Base-by-base conservation (phyloP, 163 green algal genomes). In the Coccomyxa subellipsoidea region DNA sequence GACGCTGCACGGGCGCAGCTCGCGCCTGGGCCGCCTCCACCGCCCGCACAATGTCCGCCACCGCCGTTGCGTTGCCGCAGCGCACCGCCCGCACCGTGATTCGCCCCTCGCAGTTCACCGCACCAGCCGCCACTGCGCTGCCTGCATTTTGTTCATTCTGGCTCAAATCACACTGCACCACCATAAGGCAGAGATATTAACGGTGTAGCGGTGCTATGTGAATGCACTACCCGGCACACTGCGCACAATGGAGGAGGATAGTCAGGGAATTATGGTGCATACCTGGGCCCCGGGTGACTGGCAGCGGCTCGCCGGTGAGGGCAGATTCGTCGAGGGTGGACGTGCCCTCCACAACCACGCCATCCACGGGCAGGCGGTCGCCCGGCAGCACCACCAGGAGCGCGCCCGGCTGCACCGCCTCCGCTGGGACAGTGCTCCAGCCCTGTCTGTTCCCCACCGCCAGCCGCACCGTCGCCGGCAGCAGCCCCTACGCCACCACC, bases 51-150 rank as follows among this genome's bases (percentile, higher is more conserved):
- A 97, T 92, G 79, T 94, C 91, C 5, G 88, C 92, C 66, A 97
- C 82, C 69, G 89, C 84, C 0, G 93, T 93, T 40, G 93, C 90
- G 31, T 82, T 86, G 31, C 93, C 93, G 25, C 80, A 80, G 32
- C 82, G 80, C 38, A 82, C 76, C 18, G 88, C 90, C 84, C 76
- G 77, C 54, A 99, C 93, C 2, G 82, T 86, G 53, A 98, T 80
- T 18, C 87, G 81, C 40, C 96, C 96, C 80, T 98, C 92, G 80
- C 90, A 97, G 88, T 98, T 99, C 36, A 98, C 86, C 0, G 95
- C 98, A 53, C 96, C 96, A 0, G 96, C 96, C 1, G 92, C 95
- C 27, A 99, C 95, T 12, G 87, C 87, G 81, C 92, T 88, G 10
- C 94, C 94, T 94, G 84, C 77, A n/a, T n/a, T n/a, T n/a, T n/a